Evolutionary conservation across 768 basidiomycete genomes (phyloP), one percentile per base, ranked within the genome.

Genomic region (Coprinopsis sp.): DNA sequence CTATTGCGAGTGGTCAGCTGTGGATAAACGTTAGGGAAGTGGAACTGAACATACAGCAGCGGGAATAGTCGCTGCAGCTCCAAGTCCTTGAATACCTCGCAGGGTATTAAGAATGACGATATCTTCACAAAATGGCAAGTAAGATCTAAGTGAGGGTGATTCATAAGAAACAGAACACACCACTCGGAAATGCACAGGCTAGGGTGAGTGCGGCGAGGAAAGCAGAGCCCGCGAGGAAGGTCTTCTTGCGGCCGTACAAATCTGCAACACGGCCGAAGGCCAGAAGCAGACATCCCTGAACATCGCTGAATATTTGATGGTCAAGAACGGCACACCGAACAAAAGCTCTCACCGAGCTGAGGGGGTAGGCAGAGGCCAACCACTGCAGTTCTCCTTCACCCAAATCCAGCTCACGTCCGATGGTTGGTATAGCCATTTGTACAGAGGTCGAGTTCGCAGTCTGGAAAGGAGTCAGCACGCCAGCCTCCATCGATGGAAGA

Each of bases 231-330:
- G 69, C 8, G 5, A 84, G 46, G 61, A 90, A 94, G 0, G 71
- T 71, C 27, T 68, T 72, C 55, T 86, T 90, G 25, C 88, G 74
- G 1, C 91, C 90, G 52, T 84, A 81, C 2, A 88, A 64, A 59
- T 92, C 91, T 1, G 89, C 87, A 1, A 92, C 62, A n/a, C 88
- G 72, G 0, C 91, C 91, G 22, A 79, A 81, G 11, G 89, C 74
- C 8, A 92, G 70, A 3, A 91, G 74, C 10, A 91, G 68, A 55
- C 90, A 92, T 6, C 84, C 87, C 87, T 88, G 37, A 0, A 14
- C 33, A 2, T 34, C 10, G 14, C 45, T 13, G 24, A 28, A 22
- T n/a, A n/a, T 29, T 22, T 39, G 29, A 23, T 23, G n/a, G 37
- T 33, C 24, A 2, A 16, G 21, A 31, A 13, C 23, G 22, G 31